A percentile compares a stretch with the other conserved stretches of the same genome.
Evolutionary conservation across 2,329 filamentous ascomycete genomes (phyloP).

Genomic region (Diaporthe sp.): DNA sequence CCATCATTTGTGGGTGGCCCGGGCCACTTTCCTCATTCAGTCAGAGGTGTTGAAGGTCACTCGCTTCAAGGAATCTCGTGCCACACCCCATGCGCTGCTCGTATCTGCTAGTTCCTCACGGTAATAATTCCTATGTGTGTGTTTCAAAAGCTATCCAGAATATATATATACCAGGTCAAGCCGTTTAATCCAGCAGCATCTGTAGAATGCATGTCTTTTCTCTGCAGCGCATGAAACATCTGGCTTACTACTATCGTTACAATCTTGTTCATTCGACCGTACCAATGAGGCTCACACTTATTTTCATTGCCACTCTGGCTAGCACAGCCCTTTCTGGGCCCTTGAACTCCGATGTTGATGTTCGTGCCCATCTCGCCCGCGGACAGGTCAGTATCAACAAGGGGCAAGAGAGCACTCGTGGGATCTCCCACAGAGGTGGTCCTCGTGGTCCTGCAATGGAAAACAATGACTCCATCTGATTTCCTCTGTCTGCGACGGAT

Average conservation of each 20-base stretch:
- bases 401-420: conserved; percentile 1
- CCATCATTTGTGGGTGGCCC: background rate
- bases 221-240: background rate
- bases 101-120: background rate
- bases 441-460: background rate
- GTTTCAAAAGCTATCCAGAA: background rate
- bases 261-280: background rate
- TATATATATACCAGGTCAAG: background rate
- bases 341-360: conserved; percentile 6
- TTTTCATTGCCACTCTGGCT: conserved; percentile 7
- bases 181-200: background rate
- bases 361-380: conserved; percentile 20
- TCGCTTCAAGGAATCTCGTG: background rate
- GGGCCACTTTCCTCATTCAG: no score
- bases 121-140: no score
- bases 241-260: conserved; percentile 4
- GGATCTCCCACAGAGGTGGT: background rate
- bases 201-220: background rate
- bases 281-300: background rate
- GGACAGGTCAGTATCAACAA: conserved; percentile 10
- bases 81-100: background rate
- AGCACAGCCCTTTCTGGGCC: conserved; percentile 15
- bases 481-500: background rate
- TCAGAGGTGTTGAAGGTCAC: background rate
- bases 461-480: background rate